These are phyloP conservation scores for Penstemon barbatus DNA, from an alignment of 257 asterid species.

Conservation along the genomic window DNA sequence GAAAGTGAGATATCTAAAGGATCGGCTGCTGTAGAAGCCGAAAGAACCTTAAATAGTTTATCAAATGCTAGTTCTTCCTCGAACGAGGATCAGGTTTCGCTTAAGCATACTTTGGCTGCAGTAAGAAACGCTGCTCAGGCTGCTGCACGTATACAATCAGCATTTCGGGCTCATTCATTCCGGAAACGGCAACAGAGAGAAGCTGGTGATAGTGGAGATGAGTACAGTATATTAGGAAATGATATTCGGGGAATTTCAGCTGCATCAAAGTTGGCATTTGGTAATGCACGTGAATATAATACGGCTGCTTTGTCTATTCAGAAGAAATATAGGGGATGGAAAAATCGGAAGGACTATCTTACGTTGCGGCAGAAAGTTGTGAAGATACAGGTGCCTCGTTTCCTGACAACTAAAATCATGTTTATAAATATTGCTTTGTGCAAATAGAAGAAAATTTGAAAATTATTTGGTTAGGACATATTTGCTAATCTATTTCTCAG, in stretches of 20 bases:
- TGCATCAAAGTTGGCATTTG: conserved; percentile 65
- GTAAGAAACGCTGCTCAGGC: conserved; percentile 92
- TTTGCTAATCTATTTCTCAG: background rate
- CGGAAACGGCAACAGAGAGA: conserved; percentile 64
- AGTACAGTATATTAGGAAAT: conserved; percentile 41
- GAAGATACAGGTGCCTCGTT: conserved; percentile 76
- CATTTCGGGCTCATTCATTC: conserved; percentile 95
- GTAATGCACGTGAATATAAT: conserved; percentile 58
- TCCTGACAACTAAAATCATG: conserved; percentile 12
- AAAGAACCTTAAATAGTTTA: conserved; percentile 56
- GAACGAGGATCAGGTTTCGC: conserved; percentile 63
- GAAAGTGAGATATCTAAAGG: conserved; percentile 81
- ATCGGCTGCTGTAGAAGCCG: conserved; percentile 81
- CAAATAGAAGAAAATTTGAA: background rate
- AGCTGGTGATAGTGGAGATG: conserved; percentile 47
- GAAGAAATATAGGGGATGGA: conserved; percentile 90
- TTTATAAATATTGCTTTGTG: background rate
- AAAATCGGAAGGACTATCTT: conserved; percentile 83
- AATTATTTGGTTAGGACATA: background rate
- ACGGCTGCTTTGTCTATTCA: conserved; percentile 90
- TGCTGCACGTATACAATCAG: conserved; percentile 96
- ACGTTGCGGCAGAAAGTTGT: conserved; percentile 91
- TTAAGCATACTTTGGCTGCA: conserved; percentile 75
- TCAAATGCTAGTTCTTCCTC: conserved; percentile 38
- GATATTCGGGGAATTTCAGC: conserved; percentile 63